phyloP scores from a whole-genome alignment of 164 flowering plant species.

The Nelumbo lutea region DNA sequence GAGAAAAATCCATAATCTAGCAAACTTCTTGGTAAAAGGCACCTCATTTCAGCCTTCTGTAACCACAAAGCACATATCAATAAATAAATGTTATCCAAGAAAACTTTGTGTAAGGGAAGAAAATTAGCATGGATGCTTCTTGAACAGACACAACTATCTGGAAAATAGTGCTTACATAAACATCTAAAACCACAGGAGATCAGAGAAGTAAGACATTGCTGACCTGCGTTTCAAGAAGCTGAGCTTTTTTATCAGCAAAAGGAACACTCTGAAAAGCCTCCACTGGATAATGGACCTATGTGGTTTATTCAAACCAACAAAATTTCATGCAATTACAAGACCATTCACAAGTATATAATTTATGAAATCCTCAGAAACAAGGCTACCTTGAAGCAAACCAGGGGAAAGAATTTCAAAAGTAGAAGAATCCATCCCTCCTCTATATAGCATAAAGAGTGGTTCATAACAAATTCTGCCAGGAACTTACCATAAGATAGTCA shows the following conservation, averaged over 20 bases:
- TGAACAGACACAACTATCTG: neutral
- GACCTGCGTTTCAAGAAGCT: conserved; percentile 91
- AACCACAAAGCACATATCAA: conserved; percentile 14
- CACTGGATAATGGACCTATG: conserved; percentile 83
- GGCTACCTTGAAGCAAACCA: neutral
- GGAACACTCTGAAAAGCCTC: conserved; percentile 67
- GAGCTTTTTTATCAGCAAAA: conserved; percentile 58
- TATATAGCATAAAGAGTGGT: neutral
- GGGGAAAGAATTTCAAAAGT: neutral
- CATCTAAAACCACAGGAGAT: neutral
- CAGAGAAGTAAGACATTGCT: conserved; percentile 9
- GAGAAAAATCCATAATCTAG: conserved; percentile 70
- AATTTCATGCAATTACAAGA: conserved; percentile 1
- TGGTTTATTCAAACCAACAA: neutral
- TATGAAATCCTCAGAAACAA: neutral
- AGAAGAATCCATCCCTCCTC: neutral
- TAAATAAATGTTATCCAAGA: neutral
- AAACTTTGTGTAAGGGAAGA: neutral
- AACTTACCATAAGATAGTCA: conserved; percentile 92
- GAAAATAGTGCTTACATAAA: neutral
- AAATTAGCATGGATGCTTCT: neutral
- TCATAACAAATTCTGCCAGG: neutral
- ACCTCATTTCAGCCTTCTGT: conserved; percentile 88
- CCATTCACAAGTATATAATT: neutral
- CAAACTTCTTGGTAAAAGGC: conserved; percentile 70